Evolutionary conservation across 2,329 filamentous ascomycete species (phyloP).

Genomic region (Hymenoscyphus fraxineus): DNA sequence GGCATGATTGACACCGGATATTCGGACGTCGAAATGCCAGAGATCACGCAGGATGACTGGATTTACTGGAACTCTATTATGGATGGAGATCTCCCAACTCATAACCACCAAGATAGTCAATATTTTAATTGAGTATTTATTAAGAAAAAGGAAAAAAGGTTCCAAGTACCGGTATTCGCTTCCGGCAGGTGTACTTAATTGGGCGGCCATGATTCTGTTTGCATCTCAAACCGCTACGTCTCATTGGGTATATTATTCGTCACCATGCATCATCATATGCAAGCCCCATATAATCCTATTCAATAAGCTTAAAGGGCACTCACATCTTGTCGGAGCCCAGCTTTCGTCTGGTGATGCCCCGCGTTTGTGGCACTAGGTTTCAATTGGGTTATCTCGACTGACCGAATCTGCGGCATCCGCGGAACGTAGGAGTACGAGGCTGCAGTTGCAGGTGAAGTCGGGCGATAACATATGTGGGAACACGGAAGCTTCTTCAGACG

Average conservation of each 20-base stretch:
- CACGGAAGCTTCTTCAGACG: background rate
- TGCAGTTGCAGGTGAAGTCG: slow-evolving; percentile 9
- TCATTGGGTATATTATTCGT: slow-evolving; percentile 9
- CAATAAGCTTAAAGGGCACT: slow-evolving; percentile 14
- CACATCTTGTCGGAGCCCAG: slow-evolving; percentile 11
- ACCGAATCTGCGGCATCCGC: slow-evolving; percentile 13
- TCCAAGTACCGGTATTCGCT: background rate
- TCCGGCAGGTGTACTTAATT: background rate
- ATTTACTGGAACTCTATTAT: slow-evolving; percentile 33
- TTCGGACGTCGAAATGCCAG: slow-evolving; percentile 18
- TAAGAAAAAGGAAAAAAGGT: no score
- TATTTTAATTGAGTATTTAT: background rate
- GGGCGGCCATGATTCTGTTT: slow-evolving; percentile 3
- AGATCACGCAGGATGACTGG: slow-evolving; percentile 30
- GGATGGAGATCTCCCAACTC: slow-evolving; percentile 29
- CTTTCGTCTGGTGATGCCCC: slow-evolving; percentile 1
- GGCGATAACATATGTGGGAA: slow-evolving; percentile 6
- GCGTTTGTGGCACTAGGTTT: slow-evolving; percentile 6
- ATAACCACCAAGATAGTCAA: slow-evolving; percentile 9
- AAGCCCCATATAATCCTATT: slow-evolving; percentile 12
- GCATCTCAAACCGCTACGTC: background rate
- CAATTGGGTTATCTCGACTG: slow-evolving; percentile 3
- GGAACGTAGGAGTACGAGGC: no score
- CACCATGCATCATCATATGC: slow-evolving; percentile 14
- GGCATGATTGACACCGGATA: slow-evolving; percentile 13